phyloP scores from a whole-genome alignment of 83 land plant genomes.

The Picea engelmannii region DNA sequence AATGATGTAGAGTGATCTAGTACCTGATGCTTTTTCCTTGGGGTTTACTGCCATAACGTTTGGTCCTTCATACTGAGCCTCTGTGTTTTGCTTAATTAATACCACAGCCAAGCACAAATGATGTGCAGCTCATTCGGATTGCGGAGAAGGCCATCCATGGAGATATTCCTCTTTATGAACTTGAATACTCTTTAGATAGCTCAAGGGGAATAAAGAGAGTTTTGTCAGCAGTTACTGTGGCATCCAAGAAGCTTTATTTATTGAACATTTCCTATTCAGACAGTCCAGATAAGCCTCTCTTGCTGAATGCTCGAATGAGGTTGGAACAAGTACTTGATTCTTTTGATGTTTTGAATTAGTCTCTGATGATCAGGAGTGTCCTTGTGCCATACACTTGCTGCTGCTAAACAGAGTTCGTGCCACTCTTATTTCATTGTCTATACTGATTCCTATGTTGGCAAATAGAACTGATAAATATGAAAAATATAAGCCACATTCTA shows the following conservation, averaged over 20 bases:
- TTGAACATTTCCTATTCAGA: conserved; percentile 85
- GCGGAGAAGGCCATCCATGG: conserved; percentile 58
- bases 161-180: conserved; percentile 72
- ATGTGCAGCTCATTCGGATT: conserved; percentile 50
- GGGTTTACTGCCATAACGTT: background rate
- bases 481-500: background rate
- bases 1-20: too few species aligned
- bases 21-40: background rate
- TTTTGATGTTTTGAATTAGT: conserved; percentile 52
- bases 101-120: conserved; percentile 81
- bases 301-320: conserved; percentile 29
- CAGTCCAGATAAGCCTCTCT: conserved; percentile 63
- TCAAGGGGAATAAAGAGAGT: conserved; percentile 85
- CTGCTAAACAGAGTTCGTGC: background rate
- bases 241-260: conserved; percentile 85
- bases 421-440: background rate
- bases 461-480: background rate
- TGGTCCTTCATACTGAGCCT: background rate
- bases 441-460: background rate
- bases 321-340: conserved; percentile 80
- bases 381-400: background rate
- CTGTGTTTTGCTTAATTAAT: background rate
- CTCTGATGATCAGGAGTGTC: background rate
- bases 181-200: conserved; percentile 90
- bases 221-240: conserved; percentile 83